Conservation (phyloP, 2,329 filamentous ascomycete genomes). For the Mariannaea sp. region DNA sequence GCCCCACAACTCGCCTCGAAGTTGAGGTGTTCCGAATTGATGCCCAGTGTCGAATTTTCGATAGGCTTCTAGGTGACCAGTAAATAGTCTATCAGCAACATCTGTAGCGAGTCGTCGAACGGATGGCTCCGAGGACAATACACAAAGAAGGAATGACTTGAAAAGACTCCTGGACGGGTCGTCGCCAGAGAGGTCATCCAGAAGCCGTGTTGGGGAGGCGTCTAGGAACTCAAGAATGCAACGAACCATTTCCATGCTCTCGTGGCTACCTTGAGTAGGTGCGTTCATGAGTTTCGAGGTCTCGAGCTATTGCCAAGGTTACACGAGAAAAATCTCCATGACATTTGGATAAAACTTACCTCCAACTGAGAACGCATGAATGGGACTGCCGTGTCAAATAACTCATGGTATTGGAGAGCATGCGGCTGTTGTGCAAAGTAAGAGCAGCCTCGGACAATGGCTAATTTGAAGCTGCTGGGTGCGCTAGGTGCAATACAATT, state of each 20-base stretch:
- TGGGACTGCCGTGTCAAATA: conserved; percentile 60
- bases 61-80: conserved; percentile 37
- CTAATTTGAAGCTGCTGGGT: conserved; percentile 64
- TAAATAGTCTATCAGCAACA: conserved; percentile 55
- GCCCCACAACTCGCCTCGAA: conserved; percentile 55
- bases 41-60: conserved; percentile 33
- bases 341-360: conserved; percentile 53
- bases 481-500: conserved; percentile 61
- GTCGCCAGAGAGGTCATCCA: conserved; percentile 39
- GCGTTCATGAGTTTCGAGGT: conserved; percentile 22
- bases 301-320: conserved; percentile 22
- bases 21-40: conserved; percentile 34
- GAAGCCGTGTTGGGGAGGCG: conserved; percentile 49
- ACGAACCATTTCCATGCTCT: conserved; percentile 36
- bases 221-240: conserved; percentile 62
- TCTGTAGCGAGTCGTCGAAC: conserved; percentile 54
- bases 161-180: conserved; percentile 45
- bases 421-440: conserved; percentile 63
- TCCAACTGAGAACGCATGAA: conserved; percentile 63
- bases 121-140: conserved; percentile 56
- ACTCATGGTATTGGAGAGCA: conserved; percentile 54
- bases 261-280: conserved; percentile 16
- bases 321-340: background rate
- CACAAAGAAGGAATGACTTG: conserved; percentile 57
- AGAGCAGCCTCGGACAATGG: conserved; percentile 64